A percentile compares a stretch with the other conserved stretches of the same genome.
These are phyloP conservation scores for Glycine latifolia DNA, from an alignment of 306 rosid genomes.

Conservation along the genomic window DNA sequence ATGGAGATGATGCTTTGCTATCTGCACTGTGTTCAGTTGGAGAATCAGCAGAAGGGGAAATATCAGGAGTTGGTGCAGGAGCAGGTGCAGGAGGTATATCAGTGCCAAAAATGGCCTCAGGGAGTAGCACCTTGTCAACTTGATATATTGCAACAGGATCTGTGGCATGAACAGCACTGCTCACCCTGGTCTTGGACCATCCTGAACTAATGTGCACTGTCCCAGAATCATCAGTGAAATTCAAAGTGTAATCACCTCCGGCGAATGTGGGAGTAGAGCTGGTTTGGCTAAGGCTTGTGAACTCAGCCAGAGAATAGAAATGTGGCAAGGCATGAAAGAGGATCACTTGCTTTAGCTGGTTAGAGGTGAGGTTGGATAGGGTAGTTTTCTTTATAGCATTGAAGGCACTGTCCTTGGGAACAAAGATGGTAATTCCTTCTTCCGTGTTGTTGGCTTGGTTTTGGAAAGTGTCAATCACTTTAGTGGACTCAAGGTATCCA, in stretches of 20 bases:
- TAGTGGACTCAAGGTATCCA: slow-evolving; percentile 71
- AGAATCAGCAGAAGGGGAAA: slow-evolving; percentile 82
- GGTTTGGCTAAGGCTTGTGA: slow-evolving; percentile 68
- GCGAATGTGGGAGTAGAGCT: slow-evolving; percentile 79
- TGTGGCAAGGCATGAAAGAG: slow-evolving; percentile 90
- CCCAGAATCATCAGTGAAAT: slow-evolving; percentile 83
- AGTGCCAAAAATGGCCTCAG: slow-evolving; percentile 88
- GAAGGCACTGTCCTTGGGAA: slow-evolving; percentile 78
- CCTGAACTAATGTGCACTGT: slow-evolving; percentile 69
- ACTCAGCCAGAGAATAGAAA: slow-evolving; percentile 80
- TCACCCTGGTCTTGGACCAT: slow-evolving; percentile 82
- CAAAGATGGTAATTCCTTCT: slow-evolving; percentile 92
- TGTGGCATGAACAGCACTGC: slow-evolving; percentile 84
- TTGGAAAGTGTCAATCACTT: slow-evolving; percentile 85
- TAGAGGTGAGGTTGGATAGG: slow-evolving; percentile 70
- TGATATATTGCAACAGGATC: slow-evolving; percentile 87
- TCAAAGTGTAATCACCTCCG: slow-evolving; percentile 74
- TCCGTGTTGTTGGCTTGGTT: slow-evolving; percentile 94
- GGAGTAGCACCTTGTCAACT: slow-evolving; percentile 81
- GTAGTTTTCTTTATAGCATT: slow-evolving; percentile 66
- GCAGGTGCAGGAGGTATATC: slow-evolving; percentile 82
- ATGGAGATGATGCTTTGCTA: slow-evolving; percentile 63
- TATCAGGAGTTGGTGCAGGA: slow-evolving; percentile 83
- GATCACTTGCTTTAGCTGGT: slow-evolving; percentile 72
- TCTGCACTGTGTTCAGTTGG: slow-evolving; percentile 53